Evolutionary conservation across 106 monocot species (phyloP).

Genomic region (Allium fistulosum): DNA sequence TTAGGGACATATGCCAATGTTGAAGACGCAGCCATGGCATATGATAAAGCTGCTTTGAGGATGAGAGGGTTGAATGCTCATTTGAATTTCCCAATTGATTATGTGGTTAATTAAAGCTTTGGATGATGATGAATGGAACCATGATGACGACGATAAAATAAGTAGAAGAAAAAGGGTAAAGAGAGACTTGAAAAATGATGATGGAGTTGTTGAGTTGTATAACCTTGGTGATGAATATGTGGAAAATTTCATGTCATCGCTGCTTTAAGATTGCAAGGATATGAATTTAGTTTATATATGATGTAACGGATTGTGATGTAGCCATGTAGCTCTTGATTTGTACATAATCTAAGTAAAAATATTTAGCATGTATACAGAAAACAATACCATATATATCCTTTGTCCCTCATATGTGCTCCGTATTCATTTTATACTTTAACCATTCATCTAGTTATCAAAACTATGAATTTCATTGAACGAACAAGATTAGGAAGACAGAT

Average conservation of each 20-base stretch:
- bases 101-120: slow-evolving; percentile 1
- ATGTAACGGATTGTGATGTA: no score
- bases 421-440: no score
- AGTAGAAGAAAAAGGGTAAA: slow-evolving; percentile 7
- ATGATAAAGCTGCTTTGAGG: slow-evolving; percentile 36
- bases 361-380: no score
- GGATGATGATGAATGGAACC: background rate
- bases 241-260: slow-evolving; percentile 28
- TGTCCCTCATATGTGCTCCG: no score
- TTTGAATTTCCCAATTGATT: slow-evolving; percentile 38
- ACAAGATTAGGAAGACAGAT: no score
- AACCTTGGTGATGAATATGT: slow-evolving; percentile 32
- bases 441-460: no score
- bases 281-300: background rate
- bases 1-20: slow-evolving; percentile 34
- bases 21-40: slow-evolving; percentile 40
- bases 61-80: slow-evolving; percentile 34
- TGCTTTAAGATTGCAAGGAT: slow-evolving; percentile 2
- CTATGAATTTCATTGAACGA: no score
- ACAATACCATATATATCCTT: no score
- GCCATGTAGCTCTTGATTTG: no score
- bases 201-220: slow-evolving; percentile 19
- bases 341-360: no score
- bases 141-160: background rate
- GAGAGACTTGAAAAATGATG: slow-evolving; percentile 4